Conservation (phyloP, 2,329 filamentous ascomycete species). For the Coleophoma cylindrospora region DNA sequence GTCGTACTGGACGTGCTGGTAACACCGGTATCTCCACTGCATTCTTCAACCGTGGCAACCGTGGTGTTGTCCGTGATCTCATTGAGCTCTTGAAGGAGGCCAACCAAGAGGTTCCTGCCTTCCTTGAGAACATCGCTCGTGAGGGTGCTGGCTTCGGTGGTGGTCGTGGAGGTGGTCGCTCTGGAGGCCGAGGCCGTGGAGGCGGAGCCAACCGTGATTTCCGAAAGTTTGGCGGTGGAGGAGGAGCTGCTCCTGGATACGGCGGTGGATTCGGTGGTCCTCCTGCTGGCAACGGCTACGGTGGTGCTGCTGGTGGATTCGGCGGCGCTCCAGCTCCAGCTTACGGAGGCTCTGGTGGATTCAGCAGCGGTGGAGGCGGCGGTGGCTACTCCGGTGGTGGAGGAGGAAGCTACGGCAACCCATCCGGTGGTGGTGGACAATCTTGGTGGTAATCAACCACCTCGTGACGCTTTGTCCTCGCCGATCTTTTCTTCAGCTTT, state of each 20-base stretch:
- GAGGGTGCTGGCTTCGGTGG: conserved; percentile 81
- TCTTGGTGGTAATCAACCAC: conserved; percentile 48
- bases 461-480: conserved; percentile 16
- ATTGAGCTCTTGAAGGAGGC: conserved; percentile 98
- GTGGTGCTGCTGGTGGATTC: conserved; percentile 39
- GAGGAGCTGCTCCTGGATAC: conserved; percentile 39
- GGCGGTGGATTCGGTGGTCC: conserved; percentile 28
- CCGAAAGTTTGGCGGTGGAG: conserved; percentile 68
- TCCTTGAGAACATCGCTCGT: conserved; percentile 95
- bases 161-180: conserved; percentile 58
- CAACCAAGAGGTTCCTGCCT: conserved; percentile 90
- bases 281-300: conserved; percentile 22
- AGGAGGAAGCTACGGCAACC: conserved; percentile 36
- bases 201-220: conserved; percentile 76
- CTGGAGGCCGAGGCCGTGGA: conserved; percentile 69
- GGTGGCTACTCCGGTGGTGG: conserved; percentile 59
- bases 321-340: conserved; percentile 34
- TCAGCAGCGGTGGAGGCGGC: conserved; percentile 45
- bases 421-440: conserved; percentile 39
- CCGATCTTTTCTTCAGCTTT: conserved; percentile 10
- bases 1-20: conserved; percentile 98
- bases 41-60: conserved; percentile 99
- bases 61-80: conserved; percentile 92
- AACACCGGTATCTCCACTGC: conserved; percentile 98
- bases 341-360: conserved; percentile 36